These are phyloP conservation scores for Vitis hybrid DNA, from an alignment of 177 flowering plant genomes.

Conservation along the genomic window DNA sequence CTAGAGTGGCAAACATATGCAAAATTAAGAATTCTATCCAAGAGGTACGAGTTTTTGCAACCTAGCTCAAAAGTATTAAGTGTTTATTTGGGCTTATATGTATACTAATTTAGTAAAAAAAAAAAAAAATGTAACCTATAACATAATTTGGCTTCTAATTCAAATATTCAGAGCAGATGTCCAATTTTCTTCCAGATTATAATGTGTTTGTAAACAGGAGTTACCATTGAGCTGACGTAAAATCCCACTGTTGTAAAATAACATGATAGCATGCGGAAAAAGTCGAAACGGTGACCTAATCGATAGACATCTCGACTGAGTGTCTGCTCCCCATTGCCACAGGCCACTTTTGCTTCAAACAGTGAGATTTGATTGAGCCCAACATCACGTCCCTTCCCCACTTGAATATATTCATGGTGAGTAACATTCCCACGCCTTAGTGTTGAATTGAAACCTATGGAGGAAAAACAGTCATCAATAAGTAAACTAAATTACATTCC, in stretches of 20 bases:
- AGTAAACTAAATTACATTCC: neutral
- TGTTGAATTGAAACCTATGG: constrained; percentile 91
- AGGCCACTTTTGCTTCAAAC: constrained; percentile 98
- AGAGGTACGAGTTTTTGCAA: no score
- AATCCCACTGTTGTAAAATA: constrained; percentile 89
- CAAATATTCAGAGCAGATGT: neutral
- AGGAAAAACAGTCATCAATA: constrained; percentile 4
- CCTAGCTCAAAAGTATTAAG: no score
- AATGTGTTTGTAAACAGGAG: neutral
- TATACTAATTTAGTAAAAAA: neutral
- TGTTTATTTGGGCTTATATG: no score
- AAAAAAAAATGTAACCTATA: neutral
- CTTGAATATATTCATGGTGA: constrained; percentile 98
- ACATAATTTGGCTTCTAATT: neutral
- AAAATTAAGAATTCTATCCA: no score
- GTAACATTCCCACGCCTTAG: constrained; percentile 92
- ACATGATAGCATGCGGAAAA: constrained; percentile 96
- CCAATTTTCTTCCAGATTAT: neutral
- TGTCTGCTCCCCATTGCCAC: constrained; percentile 98
- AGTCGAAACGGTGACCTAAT: constrained; percentile 95
- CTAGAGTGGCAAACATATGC: no score
- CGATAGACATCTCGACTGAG: constrained; percentile 95
- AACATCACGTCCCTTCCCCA: constrained; percentile 98
- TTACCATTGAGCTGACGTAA: constrained; percentile 95
- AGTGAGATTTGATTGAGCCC: constrained; percentile 98